Evolutionary conservation across 371 early-diverging fungal genomes (phyloP), one percentile per base, ranked within the genome.

Genomic region (Gilbertella persicaria): DNA sequence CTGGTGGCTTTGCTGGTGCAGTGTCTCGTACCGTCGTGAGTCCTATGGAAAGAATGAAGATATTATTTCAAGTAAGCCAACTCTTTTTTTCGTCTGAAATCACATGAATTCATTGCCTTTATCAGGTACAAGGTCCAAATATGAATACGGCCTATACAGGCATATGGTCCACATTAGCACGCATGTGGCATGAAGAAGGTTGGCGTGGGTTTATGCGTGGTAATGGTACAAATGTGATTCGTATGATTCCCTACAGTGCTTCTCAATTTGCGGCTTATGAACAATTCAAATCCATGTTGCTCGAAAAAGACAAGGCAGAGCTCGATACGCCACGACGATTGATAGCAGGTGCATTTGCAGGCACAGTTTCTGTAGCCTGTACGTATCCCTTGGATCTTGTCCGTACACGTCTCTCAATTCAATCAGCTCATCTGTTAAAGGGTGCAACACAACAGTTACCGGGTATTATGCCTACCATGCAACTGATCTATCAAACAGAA

Each of bases 201-300:
- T 55, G 90, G 8, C 60, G 79, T 41, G 92, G 94, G 0, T 89
- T 92, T 55, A 90, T 91, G 87, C 83, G 92, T 28, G 97, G 97
- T 14, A 96, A 96, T 66, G 95, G 95, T 14, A 89, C 95, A 42
- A 96, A 96, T 49, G 88, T 94, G 24, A 78, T 96, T 56, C 89
- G 96, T 28, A 95, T 96, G 58, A 80, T 94, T 0, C 97, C 97
- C 5, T 94, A 96, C 62, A 90, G 82, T 69, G 93, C 84, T 3
- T 86, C 92, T 16, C 95, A 95, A 68, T 96, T 96, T 71, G 93
- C 91, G 25, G 83, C 90, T 21, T 93, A 89, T 58, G 96, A 96
- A 54, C 85, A 85, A 50, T 80, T 73, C 58, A 91, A 90, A 66
- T 61, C 64, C 52, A 41, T 87, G 45, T 62, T 92, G 40, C 80